These are phyloP conservation scores for Protea cynaroides DNA, from an alignment of 164 flowering plant species.

Conservation along the genomic window DNA sequence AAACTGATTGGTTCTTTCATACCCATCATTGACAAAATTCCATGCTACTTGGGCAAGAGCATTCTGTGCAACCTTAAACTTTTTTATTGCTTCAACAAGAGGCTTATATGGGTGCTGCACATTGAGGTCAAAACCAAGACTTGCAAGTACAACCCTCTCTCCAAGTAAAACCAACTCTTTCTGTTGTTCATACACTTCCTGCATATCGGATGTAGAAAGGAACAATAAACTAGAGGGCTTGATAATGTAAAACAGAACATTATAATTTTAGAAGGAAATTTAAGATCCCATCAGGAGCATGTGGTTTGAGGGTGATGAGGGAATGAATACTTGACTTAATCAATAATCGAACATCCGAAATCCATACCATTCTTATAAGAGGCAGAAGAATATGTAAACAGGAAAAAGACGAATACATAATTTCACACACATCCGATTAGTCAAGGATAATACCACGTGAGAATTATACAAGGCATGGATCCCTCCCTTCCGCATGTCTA, in stretches of 20 bases:
- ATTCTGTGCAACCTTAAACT: conserved; percentile 75
- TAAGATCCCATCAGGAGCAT: too few species aligned
- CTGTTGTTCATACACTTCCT: conserved; percentile 82
- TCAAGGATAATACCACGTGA: not conserved
- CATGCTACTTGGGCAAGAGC: conserved; percentile 86
- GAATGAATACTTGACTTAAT: too few species aligned
- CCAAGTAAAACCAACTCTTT: conserved; percentile 68
- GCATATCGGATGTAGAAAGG: conserved; percentile 16
- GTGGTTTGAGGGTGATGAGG: too few species aligned
- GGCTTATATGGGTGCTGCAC: conserved; percentile 85
- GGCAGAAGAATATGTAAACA: not conserved
- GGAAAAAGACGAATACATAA: not conserved
- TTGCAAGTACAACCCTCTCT: conserved; percentile 82
- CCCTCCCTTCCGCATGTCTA: not conserved
- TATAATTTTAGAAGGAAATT: not conserved
- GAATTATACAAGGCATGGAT: not conserved
- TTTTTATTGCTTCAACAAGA: conserved; percentile 80
- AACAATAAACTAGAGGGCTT: not conserved
- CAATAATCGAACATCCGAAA: not conserved
- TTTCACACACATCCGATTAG: not conserved
- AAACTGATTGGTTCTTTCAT: conserved; percentile 18
- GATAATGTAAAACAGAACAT: not conserved
- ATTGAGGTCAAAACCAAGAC: conserved; percentile 77
- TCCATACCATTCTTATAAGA: not conserved
- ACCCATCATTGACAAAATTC: conserved; percentile 95